Evolutionary conservation across 2,329 filamentous ascomycete species (phyloP), one percentile per base, ranked within the genome.

Genomic region (Calonectria montana): DNA sequence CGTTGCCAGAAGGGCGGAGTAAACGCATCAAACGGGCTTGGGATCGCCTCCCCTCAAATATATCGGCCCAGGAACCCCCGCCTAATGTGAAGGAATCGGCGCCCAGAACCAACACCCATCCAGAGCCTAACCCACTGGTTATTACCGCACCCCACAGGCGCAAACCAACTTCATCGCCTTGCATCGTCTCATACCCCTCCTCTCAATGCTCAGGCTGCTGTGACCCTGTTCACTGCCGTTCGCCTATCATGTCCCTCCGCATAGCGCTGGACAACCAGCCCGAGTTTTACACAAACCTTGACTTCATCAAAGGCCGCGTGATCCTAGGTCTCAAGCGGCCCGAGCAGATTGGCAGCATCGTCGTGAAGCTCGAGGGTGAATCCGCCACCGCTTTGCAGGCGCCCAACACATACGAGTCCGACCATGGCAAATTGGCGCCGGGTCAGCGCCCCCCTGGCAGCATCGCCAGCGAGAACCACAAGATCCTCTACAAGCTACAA

Each of bases 291-390:
- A 96, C 94, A 64, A 96, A 96, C 80, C 91, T 96, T 78, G 94
- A 96, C 82, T 85, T 89, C 73, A 89, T 97, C 71, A 88, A 87
- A 35, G 94, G 94, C 66, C 87, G 88, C 71, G 84, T 92, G 31
- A 80, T 91, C 62, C 82, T 93, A 35, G 82, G 79, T 23, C 83
- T 92, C 74, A 91, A 89, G 64, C 93, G 92, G 74, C 85, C 93
- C 66, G 94, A 96, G 81, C 87, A 89, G 68, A 88, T 96, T 62
- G 90, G 91, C 61, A 93, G 91, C 65, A 92, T 97, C 74, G 87
- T 94, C 43, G 94, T 96, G 79, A 97, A 97, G 86, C 90, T 97
- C 37, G 94, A 97, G 81, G 94, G 94, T 76, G 94, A 97, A 84
- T 91, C 91, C 59, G 89, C 88, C 73, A 96, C 94, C 6, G 88